These are phyloP conservation scores for Solanum neorickii DNA, from an alignment of 257 asterid species.

Conservation along the genomic window DNA sequence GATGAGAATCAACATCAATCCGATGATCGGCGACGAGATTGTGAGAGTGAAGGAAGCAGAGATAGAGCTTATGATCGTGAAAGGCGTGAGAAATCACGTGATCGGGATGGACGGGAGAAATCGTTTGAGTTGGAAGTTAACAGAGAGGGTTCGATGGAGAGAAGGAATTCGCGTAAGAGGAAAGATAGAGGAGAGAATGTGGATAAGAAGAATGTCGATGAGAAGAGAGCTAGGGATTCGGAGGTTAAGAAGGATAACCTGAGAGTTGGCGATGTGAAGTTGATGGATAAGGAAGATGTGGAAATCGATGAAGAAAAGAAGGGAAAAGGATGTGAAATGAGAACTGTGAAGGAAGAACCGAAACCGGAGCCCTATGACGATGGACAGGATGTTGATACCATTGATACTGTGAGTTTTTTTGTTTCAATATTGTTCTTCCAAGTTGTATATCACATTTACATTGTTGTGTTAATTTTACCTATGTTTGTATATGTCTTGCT, in stretches of 20 bases:
- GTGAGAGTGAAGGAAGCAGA: neutral
- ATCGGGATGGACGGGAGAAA: neutral
- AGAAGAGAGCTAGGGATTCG: neutral
- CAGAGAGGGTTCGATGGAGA: neutral
- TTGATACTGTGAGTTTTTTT: neutral
- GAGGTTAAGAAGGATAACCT: neutral
- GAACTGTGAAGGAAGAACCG: neutral
- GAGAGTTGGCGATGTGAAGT: neutral
- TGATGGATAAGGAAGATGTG: neutral
- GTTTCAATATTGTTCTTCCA: neutral
- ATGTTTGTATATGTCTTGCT: neutral
- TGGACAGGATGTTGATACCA: neutral
- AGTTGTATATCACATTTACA: neutral
- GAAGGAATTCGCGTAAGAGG: neutral
- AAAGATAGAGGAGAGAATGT: neutral
- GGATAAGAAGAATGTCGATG: neutral
- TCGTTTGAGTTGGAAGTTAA: neutral
- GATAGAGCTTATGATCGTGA: neutral
- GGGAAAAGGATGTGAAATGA: neutral
- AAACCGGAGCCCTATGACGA: neutral
- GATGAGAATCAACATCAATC: constrained; percentile 22
- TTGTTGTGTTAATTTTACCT: neutral
- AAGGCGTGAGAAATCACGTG: neutral
- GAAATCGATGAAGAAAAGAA: neutral
- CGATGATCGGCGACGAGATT: constrained; percentile 17